Conservation (phyloP, 1,139 yeast genomes). For the Diutina rugosa region DNA sequence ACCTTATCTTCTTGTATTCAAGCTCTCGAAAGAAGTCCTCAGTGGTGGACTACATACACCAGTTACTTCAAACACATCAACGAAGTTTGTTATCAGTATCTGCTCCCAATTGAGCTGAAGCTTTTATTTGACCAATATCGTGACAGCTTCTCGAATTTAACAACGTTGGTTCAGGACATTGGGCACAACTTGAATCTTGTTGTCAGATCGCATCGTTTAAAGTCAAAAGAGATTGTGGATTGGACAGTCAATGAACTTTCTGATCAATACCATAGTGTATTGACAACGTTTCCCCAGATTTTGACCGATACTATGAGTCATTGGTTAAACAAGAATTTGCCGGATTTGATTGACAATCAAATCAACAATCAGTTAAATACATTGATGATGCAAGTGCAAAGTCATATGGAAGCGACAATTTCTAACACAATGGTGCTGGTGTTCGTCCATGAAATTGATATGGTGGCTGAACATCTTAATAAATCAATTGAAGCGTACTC, state of each 20-base stretch:
- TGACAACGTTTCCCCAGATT: not conserved
- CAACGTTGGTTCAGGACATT: not conserved
- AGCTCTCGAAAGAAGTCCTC: not conserved
- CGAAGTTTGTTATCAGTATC: not conserved
- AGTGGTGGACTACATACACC: slow-evolving; percentile 1
- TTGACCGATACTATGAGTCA: not conserved
- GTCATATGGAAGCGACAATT: not conserved
- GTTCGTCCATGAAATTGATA: not conserved
- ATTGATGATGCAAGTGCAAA: not conserved
- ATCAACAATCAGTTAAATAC: not conserved
- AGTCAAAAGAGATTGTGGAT: not conserved
- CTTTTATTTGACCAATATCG: not conserved
- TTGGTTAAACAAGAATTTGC: not conserved
- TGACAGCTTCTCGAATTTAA: not conserved
- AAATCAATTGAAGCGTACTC: not conserved
- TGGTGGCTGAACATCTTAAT: not conserved
- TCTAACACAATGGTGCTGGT: not conserved
- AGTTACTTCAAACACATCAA: not conserved
- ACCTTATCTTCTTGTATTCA: not conserved
- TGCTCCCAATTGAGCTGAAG: not conserved
- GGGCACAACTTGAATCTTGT: not conserved
- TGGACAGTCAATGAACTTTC: not conserved
- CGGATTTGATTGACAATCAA: not conserved
- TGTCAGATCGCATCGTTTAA: not conserved
- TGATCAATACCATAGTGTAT: not conserved